These are phyloP conservation scores for Lanmaoa pseudosensibilis DNA, from an alignment of 768 basidiomycete species.

Conservation along the genomic window DNA sequence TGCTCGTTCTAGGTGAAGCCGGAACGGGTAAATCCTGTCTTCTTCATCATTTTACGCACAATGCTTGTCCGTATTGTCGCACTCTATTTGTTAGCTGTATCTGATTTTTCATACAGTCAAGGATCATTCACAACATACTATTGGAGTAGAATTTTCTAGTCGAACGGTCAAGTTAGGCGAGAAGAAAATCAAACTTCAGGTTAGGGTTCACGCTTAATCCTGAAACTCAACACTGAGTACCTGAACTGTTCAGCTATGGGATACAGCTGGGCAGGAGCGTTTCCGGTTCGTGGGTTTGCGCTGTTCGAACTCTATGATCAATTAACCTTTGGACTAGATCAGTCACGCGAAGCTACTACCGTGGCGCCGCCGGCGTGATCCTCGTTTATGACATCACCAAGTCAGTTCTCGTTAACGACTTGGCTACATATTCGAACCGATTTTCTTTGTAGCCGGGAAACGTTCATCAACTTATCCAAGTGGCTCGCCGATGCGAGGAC, in stretches of 20 bases:
- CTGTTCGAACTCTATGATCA: constrained; percentile 8
- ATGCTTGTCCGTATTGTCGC: constrained; percentile 69
- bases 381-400: constrained; percentile 94
- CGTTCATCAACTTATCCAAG: constrained; percentile 77
- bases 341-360: constrained; percentile 93
- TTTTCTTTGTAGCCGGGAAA: constrained; percentile 65
- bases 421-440: constrained; percentile 1
- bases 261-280: constrained; percentile 95
- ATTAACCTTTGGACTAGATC: constrained; percentile 49
- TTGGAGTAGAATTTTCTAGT: constrained; percentile 97
- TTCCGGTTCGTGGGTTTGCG: constrained; percentile 58
- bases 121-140: constrained; percentile 95
- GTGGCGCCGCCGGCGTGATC: constrained; percentile 89
- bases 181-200: constrained; percentile 94
- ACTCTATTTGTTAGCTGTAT: neutral
- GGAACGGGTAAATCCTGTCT: constrained; percentile 98
- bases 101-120: constrained; percentile 64
- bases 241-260: constrained; percentile 72
- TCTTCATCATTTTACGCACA: constrained; percentile 94
- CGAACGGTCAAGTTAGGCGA: constrained; percentile 90
- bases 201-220: constrained; percentile 35
- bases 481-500: constrained; percentile 96
- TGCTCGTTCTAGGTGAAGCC: constrained; percentile 70
- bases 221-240: constrained; percentile 13
- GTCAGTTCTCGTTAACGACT: constrained; percentile 37